A percentile compares a stretch with the other conserved stretches of the same genome.
phyloP scores from a whole-genome alignment of 768 basidiomycete species.

The Russula sp. region DNA sequence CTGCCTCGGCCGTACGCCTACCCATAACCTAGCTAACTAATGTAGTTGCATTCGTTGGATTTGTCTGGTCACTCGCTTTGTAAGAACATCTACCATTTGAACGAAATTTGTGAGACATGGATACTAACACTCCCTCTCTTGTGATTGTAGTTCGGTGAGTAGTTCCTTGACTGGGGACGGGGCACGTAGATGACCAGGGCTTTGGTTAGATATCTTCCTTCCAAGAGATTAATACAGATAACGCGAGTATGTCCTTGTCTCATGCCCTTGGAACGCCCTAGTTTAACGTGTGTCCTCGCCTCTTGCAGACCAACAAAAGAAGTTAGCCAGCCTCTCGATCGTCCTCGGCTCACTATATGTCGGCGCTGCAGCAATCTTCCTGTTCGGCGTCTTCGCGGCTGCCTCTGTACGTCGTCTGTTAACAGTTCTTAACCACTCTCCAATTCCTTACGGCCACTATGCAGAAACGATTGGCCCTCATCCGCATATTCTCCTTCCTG shows the following conservation, averaged over 20 bases:
- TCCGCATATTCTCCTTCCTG: slow-evolving; percentile 56
- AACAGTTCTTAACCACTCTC: background rate
- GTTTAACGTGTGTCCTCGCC: slow-evolving; percentile 1
- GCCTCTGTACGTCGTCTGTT: slow-evolving; percentile 43
- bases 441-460: background rate
- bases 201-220: slow-evolving; percentile 58
- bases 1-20: background rate
- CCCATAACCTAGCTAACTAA: slow-evolving; percentile 1
- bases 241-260: slow-evolving; percentile 43
- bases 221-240: slow-evolving; percentile 48
- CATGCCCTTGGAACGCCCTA: background rate
- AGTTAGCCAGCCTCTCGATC: slow-evolving; percentile 53
- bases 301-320: slow-evolving; percentile 43
- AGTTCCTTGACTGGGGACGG: background rate
- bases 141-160: slow-evolving; percentile 32
- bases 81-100: slow-evolving; percentile 39
- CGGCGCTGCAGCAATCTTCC: slow-evolving; percentile 49
- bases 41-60: slow-evolving; percentile 45
- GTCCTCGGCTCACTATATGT: slow-evolving; percentile 60
- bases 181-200: background rate
- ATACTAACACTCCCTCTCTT: slow-evolving; percentile 33
- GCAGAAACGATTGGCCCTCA: slow-evolving; percentile 52
- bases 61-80: slow-evolving; percentile 62
- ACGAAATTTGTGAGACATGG: background rate
- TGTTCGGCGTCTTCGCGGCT: slow-evolving; percentile 54